These are phyloP conservation scores for Hemisphaericaspora nanyangensis DNA, from an alignment of 805 yeast species.

Conservation along the genomic window DNA sequence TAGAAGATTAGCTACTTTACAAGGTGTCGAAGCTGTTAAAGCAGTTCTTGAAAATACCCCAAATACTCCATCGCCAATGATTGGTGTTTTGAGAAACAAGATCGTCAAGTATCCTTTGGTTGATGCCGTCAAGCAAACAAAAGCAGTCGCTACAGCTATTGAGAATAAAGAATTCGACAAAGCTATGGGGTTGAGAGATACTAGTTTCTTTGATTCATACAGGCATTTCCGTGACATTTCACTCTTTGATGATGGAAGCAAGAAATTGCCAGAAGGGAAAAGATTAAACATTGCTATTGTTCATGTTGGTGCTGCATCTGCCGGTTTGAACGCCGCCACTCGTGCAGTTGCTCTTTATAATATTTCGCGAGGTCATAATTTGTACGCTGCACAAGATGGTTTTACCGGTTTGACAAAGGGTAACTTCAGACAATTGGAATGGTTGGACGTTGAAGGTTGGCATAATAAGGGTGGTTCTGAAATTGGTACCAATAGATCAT, in stretches of 20 bases:
- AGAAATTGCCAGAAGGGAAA: constrained; percentile 45
- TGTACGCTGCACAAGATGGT: constrained; percentile 71
- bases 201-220: constrained; percentile 64
- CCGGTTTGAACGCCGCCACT: constrained; percentile 75
- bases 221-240: constrained; percentile 57
- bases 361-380: constrained; percentile 69
- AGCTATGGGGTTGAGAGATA: constrained; percentile 69
- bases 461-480: constrained; percentile 74
- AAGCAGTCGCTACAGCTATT: constrained; percentile 69
- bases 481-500: constrained; percentile 72
- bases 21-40: constrained; percentile 79
- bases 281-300: constrained; percentile 64
- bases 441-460: constrained; percentile 76
- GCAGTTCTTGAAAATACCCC: constrained; percentile 69
- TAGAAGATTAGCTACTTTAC: constrained; percentile 67
- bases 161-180: constrained; percentile 59
- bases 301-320: constrained; percentile 79
- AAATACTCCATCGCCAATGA: constrained; percentile 75
- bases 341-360: constrained; percentile 72
- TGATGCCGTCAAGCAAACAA: constrained; percentile 69
- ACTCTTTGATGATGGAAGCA: constrained; percentile 30
- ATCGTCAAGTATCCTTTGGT: constrained; percentile 64
- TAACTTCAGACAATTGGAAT: constrained; percentile 52
- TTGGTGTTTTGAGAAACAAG: constrained; percentile 68
- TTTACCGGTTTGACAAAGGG: constrained; percentile 68